These are phyloP conservation scores for Epichloe gansuensis DNA, from an alignment of 2,329 filamentous ascomycete genomes.

Conservation along the genomic window DNA sequence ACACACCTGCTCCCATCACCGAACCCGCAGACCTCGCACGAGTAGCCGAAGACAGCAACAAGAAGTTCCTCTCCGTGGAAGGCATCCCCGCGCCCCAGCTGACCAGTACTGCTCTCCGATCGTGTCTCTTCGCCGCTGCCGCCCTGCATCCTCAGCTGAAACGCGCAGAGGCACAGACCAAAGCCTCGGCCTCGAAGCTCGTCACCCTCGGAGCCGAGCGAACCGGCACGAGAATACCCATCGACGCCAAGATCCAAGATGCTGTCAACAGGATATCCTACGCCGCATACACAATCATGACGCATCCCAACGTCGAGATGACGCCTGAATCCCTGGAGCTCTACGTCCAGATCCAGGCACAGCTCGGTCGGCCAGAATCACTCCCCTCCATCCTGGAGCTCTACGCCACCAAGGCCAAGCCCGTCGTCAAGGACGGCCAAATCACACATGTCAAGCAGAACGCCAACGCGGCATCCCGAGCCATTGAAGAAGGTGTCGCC, in stretches of 20 bases:
- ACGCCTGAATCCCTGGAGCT: slow-evolving; percentile 56
- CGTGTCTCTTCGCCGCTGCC: slow-evolving; percentile 33
- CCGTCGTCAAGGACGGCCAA: slow-evolving; percentile 45
- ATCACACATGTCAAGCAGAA: slow-evolving; percentile 51
- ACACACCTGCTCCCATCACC: slow-evolving; percentile 14
- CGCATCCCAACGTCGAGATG: slow-evolving; percentile 68
- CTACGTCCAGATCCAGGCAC: slow-evolving; percentile 67
- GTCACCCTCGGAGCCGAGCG: slow-evolving; percentile 31
- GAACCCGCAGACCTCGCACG: slow-evolving; percentile 28
- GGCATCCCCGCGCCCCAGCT: slow-evolving; percentile 33
- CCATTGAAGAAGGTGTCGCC: slow-evolving; percentile 59
- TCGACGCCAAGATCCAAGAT: slow-evolving; percentile 26
- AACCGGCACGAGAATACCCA: slow-evolving; percentile 18
- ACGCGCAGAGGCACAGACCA: slow-evolving; percentile 26
- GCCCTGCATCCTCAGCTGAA: slow-evolving; percentile 29
- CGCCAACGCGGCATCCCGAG: slow-evolving; percentile 56
- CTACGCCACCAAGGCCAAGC: slow-evolving; percentile 72
- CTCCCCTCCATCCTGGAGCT: slow-evolving; percentile 71
- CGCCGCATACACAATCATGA: slow-evolving; percentile 57
- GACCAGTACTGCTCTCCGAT: slow-evolving; percentile 31
- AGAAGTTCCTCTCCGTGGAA: slow-evolving; percentile 31
- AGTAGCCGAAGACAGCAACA: slow-evolving; percentile 29
- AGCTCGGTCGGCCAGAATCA: slow-evolving; percentile 60
- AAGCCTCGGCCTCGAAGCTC: slow-evolving; percentile 41
- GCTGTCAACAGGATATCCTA: slow-evolving; percentile 42